Percentiles rank a stretch among this genome's conserved stretches.
phyloP scores from a whole-genome alignment of 345 rosid genomes.

The Syzygium oleosum region DNA sequence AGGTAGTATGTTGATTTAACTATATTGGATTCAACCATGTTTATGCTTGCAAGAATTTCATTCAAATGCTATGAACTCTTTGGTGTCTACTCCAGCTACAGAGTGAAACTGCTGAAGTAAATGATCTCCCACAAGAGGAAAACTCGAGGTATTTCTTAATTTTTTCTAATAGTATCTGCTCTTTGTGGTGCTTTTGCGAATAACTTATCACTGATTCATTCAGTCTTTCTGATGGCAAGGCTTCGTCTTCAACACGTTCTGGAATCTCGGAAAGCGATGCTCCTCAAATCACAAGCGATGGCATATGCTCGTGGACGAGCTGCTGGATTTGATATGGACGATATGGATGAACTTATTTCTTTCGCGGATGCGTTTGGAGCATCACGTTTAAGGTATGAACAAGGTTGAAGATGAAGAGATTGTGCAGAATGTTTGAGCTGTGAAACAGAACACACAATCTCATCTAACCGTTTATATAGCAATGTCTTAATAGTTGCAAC shows the following conservation, averaged over 20 bases:
- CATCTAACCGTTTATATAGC: neutral
- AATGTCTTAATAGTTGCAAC: neutral
- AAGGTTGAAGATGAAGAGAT: neutral
- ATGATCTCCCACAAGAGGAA: conserved; percentile 28
- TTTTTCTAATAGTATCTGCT: neutral
- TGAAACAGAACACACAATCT: neutral
- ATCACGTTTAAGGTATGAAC: conserved; percentile 50
- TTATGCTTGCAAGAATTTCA: neutral
- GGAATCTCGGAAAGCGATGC: conserved; percentile 61
- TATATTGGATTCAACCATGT: neutral
- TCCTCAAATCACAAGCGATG: conserved; percentile 82
- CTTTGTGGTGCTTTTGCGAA: neutral
- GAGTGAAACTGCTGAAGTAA: conserved; percentile 13
- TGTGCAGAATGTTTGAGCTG: neutral
- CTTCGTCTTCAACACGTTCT: conserved; percentile 66
- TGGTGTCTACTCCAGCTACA: conserved; percentile 9
- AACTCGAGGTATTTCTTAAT: conserved; percentile 55
- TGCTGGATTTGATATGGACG: conserved; percentile 67
- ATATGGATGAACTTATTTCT: conserved; percentile 57
- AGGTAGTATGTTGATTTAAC: conserved; percentile 21
- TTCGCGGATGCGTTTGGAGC: conserved; percentile 84
- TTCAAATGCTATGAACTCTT: neutral
- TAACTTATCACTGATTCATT: conserved; percentile 4
- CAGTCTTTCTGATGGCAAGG: conserved; percentile 22
- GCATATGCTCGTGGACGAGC: conserved; percentile 74